Percentiles rank a stretch among this genome's conserved stretches.
Conservation (phyloP, 1,139 yeast genomes). For the Candida neerlandica region DNA sequence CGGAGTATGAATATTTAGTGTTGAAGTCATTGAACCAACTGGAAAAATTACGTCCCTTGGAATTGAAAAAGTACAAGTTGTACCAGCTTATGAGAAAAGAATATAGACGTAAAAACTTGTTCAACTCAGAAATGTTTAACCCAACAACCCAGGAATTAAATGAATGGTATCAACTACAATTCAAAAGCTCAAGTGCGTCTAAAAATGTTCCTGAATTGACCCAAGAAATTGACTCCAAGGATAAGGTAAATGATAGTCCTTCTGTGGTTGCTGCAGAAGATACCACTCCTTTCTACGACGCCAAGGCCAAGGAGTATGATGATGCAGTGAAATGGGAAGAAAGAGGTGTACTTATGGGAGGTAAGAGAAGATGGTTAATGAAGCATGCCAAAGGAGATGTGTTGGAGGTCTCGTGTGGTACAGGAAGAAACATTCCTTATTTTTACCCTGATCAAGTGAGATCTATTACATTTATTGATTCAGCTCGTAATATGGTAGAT, state of each 20-base stretch:
- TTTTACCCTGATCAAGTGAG: slow-evolving; percentile 59
- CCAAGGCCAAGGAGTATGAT: slow-evolving; percentile 80
- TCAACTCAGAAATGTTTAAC: slow-evolving; percentile 49
- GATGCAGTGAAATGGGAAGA: slow-evolving; percentile 86
- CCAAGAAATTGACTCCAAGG: slow-evolving; percentile 16
- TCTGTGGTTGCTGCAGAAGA: slow-evolving; percentile 69
- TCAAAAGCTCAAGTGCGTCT: slow-evolving; percentile 22
- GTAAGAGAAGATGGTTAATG: slow-evolving; percentile 83
- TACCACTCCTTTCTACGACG: slow-evolving; percentile 81
- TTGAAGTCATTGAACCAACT: slow-evolving; percentile 51
- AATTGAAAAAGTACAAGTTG: slow-evolving; percentile 52
- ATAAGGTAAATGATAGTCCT: slow-evolving; percentile 29
- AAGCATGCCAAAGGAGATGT: slow-evolving; percentile 82
- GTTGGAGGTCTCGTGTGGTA: slow-evolving; percentile 92
- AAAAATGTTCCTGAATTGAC: slow-evolving; percentile 31
- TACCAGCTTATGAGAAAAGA: slow-evolving; percentile 58
- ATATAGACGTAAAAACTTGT: slow-evolving; percentile 48
- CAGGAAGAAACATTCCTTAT: slow-evolving; percentile 88
- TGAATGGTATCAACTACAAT: slow-evolving; percentile 46
- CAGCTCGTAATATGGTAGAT: slow-evolving; percentile 84
- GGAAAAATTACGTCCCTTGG: slow-evolving; percentile 57
- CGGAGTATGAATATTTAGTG: slow-evolving; percentile 66
- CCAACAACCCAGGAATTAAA: slow-evolving; percentile 55
- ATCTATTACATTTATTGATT: slow-evolving; percentile 82
- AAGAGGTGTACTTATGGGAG: slow-evolving; percentile 75